phyloP scores from a whole-genome alignment of 2,329 filamentous ascomycete genomes.

The Tympanopsis confertula region DNA sequence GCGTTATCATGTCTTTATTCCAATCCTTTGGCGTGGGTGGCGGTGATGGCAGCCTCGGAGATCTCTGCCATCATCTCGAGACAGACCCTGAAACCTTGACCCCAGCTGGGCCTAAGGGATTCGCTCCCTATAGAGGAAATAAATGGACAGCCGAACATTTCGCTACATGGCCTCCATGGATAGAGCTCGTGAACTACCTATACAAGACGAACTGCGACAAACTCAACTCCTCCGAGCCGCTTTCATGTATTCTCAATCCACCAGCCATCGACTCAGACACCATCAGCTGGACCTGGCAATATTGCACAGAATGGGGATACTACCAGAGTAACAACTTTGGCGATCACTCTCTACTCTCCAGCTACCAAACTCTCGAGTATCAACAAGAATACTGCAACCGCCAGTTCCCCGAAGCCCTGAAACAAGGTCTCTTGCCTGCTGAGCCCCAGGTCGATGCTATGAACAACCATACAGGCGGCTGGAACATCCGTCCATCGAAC shows the following conservation, averaged over 20 bases:
- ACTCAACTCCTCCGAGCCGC: slow-evolving; percentile 3
- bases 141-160: background rate
- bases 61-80: background rate
- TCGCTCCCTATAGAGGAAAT: background rate
- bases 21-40: background rate
- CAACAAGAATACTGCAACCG: slow-evolving; percentile 30
- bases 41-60: background rate
- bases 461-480: slow-evolving; percentile 34
- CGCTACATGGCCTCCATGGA: background rate
- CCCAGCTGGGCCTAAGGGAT: background rate
- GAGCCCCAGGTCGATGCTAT: slow-evolving; percentile 21
- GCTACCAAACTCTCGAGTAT: slow-evolving; percentile 29
- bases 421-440: slow-evolving; percentile 23
- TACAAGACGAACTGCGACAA: background rate
- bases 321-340: slow-evolving; percentile 34
- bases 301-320: slow-evolving; percentile 39
- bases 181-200: background rate
- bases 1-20: slow-evolving; percentile 9
- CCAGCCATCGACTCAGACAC: slow-evolving; percentile 17
- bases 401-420: slow-evolving; percentile 29
- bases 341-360: slow-evolving; percentile 30
- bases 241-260: slow-evolving; percentile 23
- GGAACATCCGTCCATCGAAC: slow-evolving; percentile 36
- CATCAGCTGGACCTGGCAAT: slow-evolving; percentile 37
- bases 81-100: background rate